phyloP scores from a whole-genome alignment of 2,329 filamentous ascomycete genomes.

The Trichoderma sp. region DNA sequence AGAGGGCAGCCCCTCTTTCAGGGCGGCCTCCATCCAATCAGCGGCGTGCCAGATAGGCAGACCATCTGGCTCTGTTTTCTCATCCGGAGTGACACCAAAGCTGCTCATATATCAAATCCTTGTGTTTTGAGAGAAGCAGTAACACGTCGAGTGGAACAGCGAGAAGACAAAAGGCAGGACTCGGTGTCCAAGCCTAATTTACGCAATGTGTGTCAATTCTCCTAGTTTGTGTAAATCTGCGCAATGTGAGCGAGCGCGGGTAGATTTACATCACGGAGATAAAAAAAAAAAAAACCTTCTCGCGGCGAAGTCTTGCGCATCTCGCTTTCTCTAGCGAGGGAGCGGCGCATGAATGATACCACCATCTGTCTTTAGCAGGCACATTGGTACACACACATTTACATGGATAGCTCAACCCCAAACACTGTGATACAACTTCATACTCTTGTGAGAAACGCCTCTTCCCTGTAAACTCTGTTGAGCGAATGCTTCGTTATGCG shows the following conservation, averaged over 20 bases:
- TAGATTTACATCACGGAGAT: not conserved
- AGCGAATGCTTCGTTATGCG: not conserved
- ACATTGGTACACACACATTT: not conserved
- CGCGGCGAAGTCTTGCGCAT: not conserved
- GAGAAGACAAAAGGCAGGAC: not conserved
- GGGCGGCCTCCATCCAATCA: constrained; percentile 4
- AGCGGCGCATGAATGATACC: constrained; percentile 13
- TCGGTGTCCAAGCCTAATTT: not conserved
- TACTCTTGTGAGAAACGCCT: not conserved
- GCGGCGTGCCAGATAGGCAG: not conserved
- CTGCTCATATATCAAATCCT: not conserved
- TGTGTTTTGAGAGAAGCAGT: not conserved
- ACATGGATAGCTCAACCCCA: not conserved
- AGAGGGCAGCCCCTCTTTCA: not conserved
- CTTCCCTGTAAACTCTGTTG: not conserved
- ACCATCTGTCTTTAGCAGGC: not conserved
- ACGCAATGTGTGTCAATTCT: not conserved
- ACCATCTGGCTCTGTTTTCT: not conserved
- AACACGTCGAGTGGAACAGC: not conserved
- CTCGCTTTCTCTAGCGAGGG: not conserved
- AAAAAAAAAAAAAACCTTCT: not conserved
- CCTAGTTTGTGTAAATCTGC: not conserved
- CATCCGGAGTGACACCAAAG: constrained; percentile 8
- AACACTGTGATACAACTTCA: not conserved
- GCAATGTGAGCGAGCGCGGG: not conserved